Conservation (phyloP, 371 early-diverging fungal genomes). For the Nosema muscidifuracis region DNA sequence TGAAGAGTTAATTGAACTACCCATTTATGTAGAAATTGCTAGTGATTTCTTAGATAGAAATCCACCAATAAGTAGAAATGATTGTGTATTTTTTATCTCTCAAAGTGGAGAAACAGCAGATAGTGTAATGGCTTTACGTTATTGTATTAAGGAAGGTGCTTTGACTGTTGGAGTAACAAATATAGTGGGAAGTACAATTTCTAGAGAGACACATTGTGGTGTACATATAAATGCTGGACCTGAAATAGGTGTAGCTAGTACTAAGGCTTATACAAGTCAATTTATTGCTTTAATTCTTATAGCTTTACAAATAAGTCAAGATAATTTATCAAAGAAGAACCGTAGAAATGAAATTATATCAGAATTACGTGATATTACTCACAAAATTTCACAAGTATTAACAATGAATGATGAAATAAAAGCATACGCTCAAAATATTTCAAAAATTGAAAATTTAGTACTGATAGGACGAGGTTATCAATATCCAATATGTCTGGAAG, state of each 20-base stretch:
- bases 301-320: constrained; percentile 77
- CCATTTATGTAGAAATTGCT: constrained; percentile 83
- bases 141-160: constrained; percentile 91
- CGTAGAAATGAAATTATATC: constrained; percentile 87
- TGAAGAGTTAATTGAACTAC: constrained; percentile 91
- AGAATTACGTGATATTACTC: constrained; percentile 78
- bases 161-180: constrained; percentile 95
- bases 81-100: constrained; percentile 93
- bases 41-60: constrained; percentile 88
- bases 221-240: constrained; percentile 98
- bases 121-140: constrained; percentile 87
- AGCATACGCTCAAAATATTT: constrained; percentile 70
- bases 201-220: constrained; percentile 94
- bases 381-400: constrained; percentile 80
- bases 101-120: constrained; percentile 99
- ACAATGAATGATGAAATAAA: constrained; percentile 73
- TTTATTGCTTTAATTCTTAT: constrained; percentile 93
- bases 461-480: constrained; percentile 89
- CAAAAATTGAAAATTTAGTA: constrained; percentile 77
- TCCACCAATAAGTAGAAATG: constrained; percentile 89
- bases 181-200: constrained; percentile 88
- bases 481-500: constrained; percentile 62
- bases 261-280: constrained; percentile 97
- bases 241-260: constrained; percentile 96
- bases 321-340: constrained; percentile 70